Evolutionary conservation across 2,329 filamentous ascomycete genomes (phyloP), one percentile per base, ranked within the genome.

Genomic region (Ascomycota sp.): DNA sequence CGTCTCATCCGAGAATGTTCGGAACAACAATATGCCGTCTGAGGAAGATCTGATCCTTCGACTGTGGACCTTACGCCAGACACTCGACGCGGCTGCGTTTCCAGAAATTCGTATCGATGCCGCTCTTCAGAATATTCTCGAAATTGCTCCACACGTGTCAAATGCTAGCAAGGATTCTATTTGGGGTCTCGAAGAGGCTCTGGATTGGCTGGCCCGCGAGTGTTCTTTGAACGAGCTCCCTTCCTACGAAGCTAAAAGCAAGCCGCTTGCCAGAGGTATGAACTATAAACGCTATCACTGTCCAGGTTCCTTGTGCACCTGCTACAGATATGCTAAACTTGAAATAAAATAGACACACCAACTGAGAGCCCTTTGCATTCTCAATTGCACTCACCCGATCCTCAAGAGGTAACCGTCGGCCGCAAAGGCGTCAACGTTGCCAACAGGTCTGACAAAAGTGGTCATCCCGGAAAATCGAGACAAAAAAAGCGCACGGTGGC

Each of bases 141-240:
- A 73, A 25, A 73, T 77, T 38, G 70, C 71, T 20, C 63, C 72
- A 20, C 72, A 70, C 36, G 63, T 75, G 32, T 55, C 61, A 3
- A 43, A 57, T 8, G 54, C 56, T 13, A 59, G 50, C 35, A 75
- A 70, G 40, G 77, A 82, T 37, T 63, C 63, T 26, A 65, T 83
- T 10, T 92, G 82, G 79, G 83, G 85, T 8, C 56, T 95, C 23
- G 76, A 91, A 36, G 85, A 93, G 51, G 73, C 79, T 19, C 50
- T 98, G 13, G 81, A 94, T 41, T 93, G 83, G 81, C 63, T 95
- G 31, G 80, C 82, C n/a, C 59, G 80, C 38, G 69, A 89, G 45
- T 80, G 75, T 41, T 55, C 63, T 10, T 55, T 62, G 36, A 65
- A 72, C 1, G 75, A 85, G 40, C 59, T 86, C 23, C 77, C 77